These are phyloP conservation scores for Heterobasidion irregulare DNA, from an alignment of 1,284 basidiomycete species.

Conservation along the genomic window DNA sequence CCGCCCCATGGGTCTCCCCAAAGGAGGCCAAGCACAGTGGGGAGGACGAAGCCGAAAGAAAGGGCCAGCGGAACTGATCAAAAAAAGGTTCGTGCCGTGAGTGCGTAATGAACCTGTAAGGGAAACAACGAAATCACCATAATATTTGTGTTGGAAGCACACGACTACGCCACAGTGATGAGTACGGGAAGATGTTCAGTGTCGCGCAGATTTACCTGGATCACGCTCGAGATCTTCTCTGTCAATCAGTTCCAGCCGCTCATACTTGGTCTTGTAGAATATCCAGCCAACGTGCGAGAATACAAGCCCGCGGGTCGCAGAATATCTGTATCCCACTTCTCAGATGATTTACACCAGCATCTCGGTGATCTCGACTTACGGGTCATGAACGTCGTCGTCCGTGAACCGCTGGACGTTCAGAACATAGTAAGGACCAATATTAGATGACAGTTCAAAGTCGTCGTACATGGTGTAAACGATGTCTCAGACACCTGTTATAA, in stretches of 20 bases:
- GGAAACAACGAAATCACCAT: conserved; percentile 31
- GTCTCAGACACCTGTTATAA: conserved; percentile 55
- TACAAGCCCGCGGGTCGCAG: conserved; percentile 64
- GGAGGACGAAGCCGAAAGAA: conserved; percentile 49
- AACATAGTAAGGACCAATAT: not conserved
- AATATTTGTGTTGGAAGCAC: conserved; percentile 64
- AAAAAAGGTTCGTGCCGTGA: not conserved
- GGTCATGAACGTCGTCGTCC: conserved; percentile 68
- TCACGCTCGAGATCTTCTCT: conserved; percentile 65
- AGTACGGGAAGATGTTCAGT: not conserved
- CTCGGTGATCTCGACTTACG: conserved; percentile 31
- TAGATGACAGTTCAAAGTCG: not conserved
- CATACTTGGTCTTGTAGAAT: conserved; percentile 68
- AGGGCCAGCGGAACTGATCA: conserved; percentile 50
- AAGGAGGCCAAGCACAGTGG: conserved; percentile 38
- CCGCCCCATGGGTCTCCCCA: conserved; percentile 60
- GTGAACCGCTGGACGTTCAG: conserved; percentile 48
- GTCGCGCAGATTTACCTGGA: conserved; percentile 40
- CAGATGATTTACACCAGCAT: not conserved
- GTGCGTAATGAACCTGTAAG: not conserved
- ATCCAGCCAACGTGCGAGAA: conserved; percentile 84
- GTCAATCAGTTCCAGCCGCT: conserved; percentile 57
- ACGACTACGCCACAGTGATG: conserved; percentile 42
- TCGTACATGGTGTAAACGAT: conserved; percentile 68
- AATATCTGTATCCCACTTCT: conserved; percentile 37